phyloP scores from a whole-genome alignment of 208 protist genomes.

The Perkinsela sp. region DNA sequence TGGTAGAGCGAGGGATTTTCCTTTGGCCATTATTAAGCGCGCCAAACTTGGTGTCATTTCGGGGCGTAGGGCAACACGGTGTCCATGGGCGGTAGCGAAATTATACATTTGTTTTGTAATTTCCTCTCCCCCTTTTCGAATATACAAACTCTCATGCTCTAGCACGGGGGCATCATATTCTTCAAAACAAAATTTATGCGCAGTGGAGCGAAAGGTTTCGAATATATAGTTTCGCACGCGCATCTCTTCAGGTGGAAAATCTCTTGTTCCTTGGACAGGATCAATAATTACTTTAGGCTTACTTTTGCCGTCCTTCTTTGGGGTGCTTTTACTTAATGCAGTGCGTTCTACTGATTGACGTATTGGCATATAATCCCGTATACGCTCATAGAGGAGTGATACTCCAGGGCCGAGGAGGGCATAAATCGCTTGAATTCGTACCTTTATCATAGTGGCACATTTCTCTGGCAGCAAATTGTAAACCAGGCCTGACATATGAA shows the following conservation, averaged over 20 bases:
- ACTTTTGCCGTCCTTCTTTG: slow-evolving; percentile 53
- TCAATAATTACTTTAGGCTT: slow-evolving; percentile 55
- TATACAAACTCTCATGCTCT: slow-evolving; percentile 68
- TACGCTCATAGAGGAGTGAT: too few relatives aligned
- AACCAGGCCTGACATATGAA: too few relatives aligned
- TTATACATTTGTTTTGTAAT: slow-evolving; percentile 87
- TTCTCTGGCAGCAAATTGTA: too few relatives aligned
- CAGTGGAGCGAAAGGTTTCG: slow-evolving; percentile 39
- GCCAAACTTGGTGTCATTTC: slow-evolving; percentile 83
- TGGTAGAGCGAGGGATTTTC: slow-evolving; percentile 52
- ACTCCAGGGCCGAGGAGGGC: too few relatives aligned
- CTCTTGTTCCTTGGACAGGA: slow-evolving; percentile 67
- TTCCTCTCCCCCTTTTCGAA: slow-evolving; percentile 77
- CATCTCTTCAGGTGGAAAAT: slow-evolving; percentile 82
- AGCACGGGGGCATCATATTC: slow-evolving; percentile 83
- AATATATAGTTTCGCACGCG: slow-evolving; percentile 64
- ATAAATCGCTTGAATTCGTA: too few relatives aligned
- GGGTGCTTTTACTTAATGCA: neutral
- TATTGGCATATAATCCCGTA: too few relatives aligned
- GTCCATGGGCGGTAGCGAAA: slow-evolving; percentile 70
- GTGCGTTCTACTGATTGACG: neutral
- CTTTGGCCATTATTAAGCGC: slow-evolving; percentile 53
- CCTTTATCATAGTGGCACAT: too few relatives aligned
- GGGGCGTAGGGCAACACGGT: slow-evolving; percentile 63
- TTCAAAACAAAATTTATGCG: slow-evolving; percentile 60